Conservation (phyloP, 1,284 basidiomycete genomes). For the Butyriboletus appendiculatus region DNA sequence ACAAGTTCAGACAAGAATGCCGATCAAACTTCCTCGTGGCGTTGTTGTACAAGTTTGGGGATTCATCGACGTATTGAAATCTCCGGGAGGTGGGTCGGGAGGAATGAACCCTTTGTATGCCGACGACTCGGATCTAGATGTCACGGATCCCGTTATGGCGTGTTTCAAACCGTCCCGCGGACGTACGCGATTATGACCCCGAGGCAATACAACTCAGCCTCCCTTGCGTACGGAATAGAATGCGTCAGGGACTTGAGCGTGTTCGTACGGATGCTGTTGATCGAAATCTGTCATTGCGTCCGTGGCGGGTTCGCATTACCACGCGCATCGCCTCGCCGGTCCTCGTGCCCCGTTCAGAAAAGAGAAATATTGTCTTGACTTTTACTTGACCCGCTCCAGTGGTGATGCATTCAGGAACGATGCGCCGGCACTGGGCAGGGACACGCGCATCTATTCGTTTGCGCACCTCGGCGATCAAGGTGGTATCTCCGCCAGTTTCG, state of each 20-base stretch:
- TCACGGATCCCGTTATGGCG: background rate
- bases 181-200: background rate
- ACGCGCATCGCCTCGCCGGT: background rate
- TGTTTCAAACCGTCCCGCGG: constrained; percentile 5
- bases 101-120: background rate
- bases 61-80: constrained; percentile 1
- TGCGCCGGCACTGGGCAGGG: background rate
- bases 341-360: background rate
- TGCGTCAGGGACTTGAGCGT: background rate
- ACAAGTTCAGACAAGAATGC: background rate
- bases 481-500: background rate
- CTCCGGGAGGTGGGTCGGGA: background rate
- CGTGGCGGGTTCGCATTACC: background rate
- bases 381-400: background rate
- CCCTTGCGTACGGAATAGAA: background rate
- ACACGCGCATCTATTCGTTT: background rate
- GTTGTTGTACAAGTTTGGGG: background rate
- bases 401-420: background rate
- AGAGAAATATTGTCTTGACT: background rate
- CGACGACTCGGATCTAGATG: background rate
- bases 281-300: background rate
- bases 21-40: background rate
- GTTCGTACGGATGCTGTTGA: background rate
- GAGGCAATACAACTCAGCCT: background rate
- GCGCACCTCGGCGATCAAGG: background rate